phyloP scores from a whole-genome alignment of 106 monocot genomes.

The Allium fistulosum region DNA sequence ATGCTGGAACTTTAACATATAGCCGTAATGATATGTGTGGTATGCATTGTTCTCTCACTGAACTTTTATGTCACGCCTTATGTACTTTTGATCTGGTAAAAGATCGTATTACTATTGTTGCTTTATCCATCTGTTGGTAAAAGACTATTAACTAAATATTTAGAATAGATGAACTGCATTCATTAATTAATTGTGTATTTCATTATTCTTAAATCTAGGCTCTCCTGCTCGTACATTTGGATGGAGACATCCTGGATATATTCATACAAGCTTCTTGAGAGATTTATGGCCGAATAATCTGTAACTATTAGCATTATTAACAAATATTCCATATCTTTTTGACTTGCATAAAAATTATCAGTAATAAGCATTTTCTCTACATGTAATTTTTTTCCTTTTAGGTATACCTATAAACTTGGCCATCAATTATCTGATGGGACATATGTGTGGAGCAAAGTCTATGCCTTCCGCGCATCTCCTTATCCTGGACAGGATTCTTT shows the following conservation, averaged over 20 bases:
- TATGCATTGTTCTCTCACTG: conserved; percentile 15
- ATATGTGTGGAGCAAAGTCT: conserved; percentile 61
- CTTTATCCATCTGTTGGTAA: no score
- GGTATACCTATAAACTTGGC: conserved; percentile 84
- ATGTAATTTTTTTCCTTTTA: conserved; percentile 1
- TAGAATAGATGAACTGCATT: no score
- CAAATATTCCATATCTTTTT: no score
- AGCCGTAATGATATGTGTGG: conserved; percentile 75
- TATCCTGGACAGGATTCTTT: conserved; percentile 83
- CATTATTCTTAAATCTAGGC: conserved; percentile 19
- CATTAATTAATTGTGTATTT: no score
- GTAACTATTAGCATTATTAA: conserved; percentile 18
- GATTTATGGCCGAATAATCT: conserved; percentile 82
- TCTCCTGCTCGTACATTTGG: conserved; percentile 89
- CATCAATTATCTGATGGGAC: conserved; percentile 54
- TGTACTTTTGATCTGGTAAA: no score
- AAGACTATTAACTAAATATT: no score
- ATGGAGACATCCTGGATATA: conserved; percentile 95
- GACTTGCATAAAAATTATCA: no score
- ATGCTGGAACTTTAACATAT: conserved; percentile 86
- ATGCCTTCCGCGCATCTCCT: conserved; percentile 80
- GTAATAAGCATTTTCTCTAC: no score
- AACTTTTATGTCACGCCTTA: no score
- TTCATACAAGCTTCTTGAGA: conserved; percentile 83
- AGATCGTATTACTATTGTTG: no score